phyloP scores from a whole-genome alignment of 495 filamentous ascomycete genomes.

The Acidomyces sp. region DNA sequence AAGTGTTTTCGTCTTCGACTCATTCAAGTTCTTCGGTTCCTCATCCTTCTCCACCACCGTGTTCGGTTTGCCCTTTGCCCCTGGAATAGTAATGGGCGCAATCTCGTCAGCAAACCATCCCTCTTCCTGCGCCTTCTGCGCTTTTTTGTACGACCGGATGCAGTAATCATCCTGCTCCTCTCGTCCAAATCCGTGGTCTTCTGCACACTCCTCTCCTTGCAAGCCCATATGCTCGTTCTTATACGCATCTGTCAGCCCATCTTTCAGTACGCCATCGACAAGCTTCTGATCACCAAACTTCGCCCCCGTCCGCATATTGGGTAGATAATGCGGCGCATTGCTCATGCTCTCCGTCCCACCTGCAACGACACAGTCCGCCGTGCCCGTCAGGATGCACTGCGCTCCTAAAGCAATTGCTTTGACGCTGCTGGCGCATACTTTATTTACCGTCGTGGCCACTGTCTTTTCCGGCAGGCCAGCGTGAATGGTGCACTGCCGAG shows the following conservation, averaged over 20 bases:
- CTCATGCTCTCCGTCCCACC: conserved; percentile 97
- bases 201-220: conserved; percentile 78
- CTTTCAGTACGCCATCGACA: conserved; percentile 80
- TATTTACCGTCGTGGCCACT: conserved; percentile 90
- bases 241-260: conserved; percentile 86
- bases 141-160: conserved; percentile 81
- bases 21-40: conserved; percentile 94
- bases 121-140: conserved; percentile 65
- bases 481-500: conserved; percentile 79
- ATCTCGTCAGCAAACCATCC: conserved; percentile 79
- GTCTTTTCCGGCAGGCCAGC: conserved; percentile 68
- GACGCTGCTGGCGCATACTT: conserved; percentile 87
- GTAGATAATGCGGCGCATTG: conserved; percentile 92
- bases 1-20: conserved; percentile 72
- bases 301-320: conserved; percentile 62
- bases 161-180: conserved; percentile 87
- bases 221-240: conserved; percentile 91
- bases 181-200: conserved; percentile 66
- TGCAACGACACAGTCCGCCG: conserved; percentile 76
- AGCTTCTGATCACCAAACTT: conserved; percentile 83
- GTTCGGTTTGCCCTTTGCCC: conserved; percentile 77
- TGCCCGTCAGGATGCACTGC: conserved; percentile 93
- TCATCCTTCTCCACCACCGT: conserved; percentile 75
- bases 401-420: conserved; percentile 92
- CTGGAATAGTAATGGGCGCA: conserved; percentile 73